A percentile compares a stretch with the other conserved stretches of the same genome.
Evolutionary conservation across 495 filamentous ascomycete species (phyloP).

Genomic region (Daldinia caldariorum): DNA sequence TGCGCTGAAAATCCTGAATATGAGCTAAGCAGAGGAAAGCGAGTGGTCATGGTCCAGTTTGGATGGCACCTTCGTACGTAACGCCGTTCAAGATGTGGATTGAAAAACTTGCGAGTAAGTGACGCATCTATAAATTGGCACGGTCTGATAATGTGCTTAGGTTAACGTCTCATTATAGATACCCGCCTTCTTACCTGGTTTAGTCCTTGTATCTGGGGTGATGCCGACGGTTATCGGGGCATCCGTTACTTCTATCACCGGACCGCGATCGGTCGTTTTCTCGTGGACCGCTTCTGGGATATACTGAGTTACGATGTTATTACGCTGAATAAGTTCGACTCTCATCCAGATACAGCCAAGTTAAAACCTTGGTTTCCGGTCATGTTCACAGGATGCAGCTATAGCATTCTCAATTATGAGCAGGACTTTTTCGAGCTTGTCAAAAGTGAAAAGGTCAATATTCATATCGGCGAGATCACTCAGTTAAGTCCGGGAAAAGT

Average conservation of each 20-base stretch:
- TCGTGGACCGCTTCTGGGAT: background rate
- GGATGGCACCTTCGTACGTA: background rate
- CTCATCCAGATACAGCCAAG: conserved; percentile 55
- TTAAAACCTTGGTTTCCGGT: conserved; percentile 70
- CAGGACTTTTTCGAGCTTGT: conserved; percentile 72
- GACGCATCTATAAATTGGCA: background rate
- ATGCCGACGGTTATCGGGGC: background rate
- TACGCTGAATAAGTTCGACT: background rate
- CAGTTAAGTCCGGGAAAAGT: background rate
- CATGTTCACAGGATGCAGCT: conserved; percentile 70
- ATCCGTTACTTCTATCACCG: background rate
- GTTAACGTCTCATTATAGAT: background rate
- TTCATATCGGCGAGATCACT: conserved; percentile 36
- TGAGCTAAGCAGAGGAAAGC: background rate
- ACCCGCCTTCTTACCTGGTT: background rate
- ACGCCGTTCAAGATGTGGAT: background rate
- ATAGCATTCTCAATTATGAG: conserved; percentile 76
- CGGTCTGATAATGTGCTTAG: background rate
- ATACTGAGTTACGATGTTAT: background rate
- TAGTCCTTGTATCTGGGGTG: background rate
- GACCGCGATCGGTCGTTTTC: background rate
- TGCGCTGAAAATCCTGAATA: background rate
- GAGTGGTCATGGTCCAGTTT: background rate
- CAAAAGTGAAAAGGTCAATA: conserved; percentile 66
- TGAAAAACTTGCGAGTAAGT: background rate